These are phyloP conservation scores for Aspergillus sclerotialis DNA, from an alignment of 2,329 filamentous ascomycete species.

Conservation along the genomic window DNA sequence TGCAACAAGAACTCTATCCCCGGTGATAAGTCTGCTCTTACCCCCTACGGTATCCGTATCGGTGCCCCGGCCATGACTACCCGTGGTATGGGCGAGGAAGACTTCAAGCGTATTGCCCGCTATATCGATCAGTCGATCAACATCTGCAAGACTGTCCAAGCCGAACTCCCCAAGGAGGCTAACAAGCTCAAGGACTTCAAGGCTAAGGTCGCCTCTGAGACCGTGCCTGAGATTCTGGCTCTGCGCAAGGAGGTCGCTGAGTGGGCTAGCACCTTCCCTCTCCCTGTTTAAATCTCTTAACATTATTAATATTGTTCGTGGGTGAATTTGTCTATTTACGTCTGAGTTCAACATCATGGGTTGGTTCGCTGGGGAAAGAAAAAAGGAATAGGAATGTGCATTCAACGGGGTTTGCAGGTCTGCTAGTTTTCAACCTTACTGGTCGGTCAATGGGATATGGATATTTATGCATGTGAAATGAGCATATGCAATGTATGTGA, in stretches of 20 bases:
- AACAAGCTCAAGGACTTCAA: slow-evolving; percentile 99
- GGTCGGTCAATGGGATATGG: slow-evolving; percentile 28
- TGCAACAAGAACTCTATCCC: slow-evolving; percentile 99
- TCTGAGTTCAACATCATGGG: slow-evolving; percentile 32
- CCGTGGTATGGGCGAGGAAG: slow-evolving; percentile 83
- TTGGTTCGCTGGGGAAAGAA: slow-evolving; percentile 16
- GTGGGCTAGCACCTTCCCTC: slow-evolving; percentile 87
- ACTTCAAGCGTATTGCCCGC: slow-evolving; percentile 81
- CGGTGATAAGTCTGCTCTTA: slow-evolving; percentile 94
- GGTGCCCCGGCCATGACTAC: slow-evolving; percentile 97
- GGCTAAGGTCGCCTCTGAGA: slow-evolving; percentile 73
- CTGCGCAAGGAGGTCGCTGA: slow-evolving; percentile 82
- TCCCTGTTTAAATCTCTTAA: slow-evolving; percentile 51
- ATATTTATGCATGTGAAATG: slow-evolving; percentile 19
- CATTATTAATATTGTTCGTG: slow-evolving; percentile 6
- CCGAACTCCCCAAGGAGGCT: slow-evolving; percentile 80
- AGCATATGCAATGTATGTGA: slow-evolving; percentile 12
- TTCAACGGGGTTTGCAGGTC: slow-evolving; percentile 31
- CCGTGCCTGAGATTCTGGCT: slow-evolving; percentile 72
- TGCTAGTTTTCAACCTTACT: slow-evolving; percentile 35
- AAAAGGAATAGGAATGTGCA: slow-evolving; percentile 22
- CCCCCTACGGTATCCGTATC: slow-evolving; percentile 89
- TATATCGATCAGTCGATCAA: slow-evolving; percentile 90
- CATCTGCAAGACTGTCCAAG: slow-evolving; percentile 83
- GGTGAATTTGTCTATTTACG: slow-evolving; percentile 4